Evolutionary conservation across 805 yeast genomes (phyloP), one percentile per base, ranked within the genome.

Genomic region (Candida endomychidarum): DNA sequence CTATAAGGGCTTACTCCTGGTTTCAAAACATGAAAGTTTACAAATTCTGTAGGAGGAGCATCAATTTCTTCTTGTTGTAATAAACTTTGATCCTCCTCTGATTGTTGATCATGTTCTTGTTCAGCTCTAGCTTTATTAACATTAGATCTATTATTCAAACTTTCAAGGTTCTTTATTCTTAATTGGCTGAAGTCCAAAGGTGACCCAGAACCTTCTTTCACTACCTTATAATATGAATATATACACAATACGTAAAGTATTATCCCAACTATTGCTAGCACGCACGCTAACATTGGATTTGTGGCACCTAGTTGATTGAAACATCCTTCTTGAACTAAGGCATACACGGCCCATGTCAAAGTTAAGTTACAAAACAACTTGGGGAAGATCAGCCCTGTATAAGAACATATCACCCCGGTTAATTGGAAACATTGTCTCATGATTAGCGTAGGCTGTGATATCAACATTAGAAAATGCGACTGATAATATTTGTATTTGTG

Each of bases 181-280:
- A 83, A 57, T 28, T 67, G 74, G 0, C 66, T 60, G 47, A 66
- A 80, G 45, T 82, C 87, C 14, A 65, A 45, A 0, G 91, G 88
- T 12, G 83, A 76, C 0, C 91, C 91, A 0, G 84, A 73, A 0
- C 88, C 88, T 1, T 60, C 59, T 1, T 23, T n/a, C 1, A 81
- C 66, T 3, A 81, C 75, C 46, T 64, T 58, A 54, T 63, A 77
- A 53, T 83, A 83, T 2, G 83, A 63, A 47, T 69, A 68, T 4
- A 81, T 32, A 15, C 72, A 65, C 11, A 74, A 51, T 0, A 38
- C 17, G 21, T 65, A 68, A 8, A 76, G 50, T 11, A 48, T 18
- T 0, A 61, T 18, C 0, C 65, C 65, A 3, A 58, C 15, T 0
- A 60, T 22, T 2, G 53, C 53, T 0, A 65, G 22, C 0, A 51